Evolutionary conservation across 2,329 filamentous ascomycete genomes (phyloP), one percentile per base, ranked within the genome.

Genomic region (Moelleriella libera): DNA sequence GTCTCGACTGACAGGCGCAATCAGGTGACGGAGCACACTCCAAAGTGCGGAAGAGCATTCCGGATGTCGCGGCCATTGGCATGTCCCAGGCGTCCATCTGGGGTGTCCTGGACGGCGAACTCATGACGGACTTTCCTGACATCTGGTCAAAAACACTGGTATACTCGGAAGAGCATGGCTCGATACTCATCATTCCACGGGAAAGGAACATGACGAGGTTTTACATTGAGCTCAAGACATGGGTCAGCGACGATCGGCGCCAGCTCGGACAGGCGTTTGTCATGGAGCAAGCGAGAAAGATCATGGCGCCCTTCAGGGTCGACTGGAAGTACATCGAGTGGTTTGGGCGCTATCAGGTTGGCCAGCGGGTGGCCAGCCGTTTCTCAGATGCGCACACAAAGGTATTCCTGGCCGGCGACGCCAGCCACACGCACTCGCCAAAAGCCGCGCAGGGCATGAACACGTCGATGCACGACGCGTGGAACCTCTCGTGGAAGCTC

Each of bases 91-190:
- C 69, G 10, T 68, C 71, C 21, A 69, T 76, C 37, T 87, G 83
- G 83, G 83, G 82, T 48, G 82, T 87, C 2, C 65, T 87, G 3
- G 83, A 87, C 58, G 82, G 82, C 54, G 76, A 79, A 58, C 64
- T 86, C 8, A 76, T 82, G 42, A 86, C 82, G 6, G 73, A 85
- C 58, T 86, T 87, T 54, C 83, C 83, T 1, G 82, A 86, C 55
- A 75, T 86, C 45, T 86, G 82, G 81, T 83, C 78, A 60, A 86
- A 86, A 64, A 80, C 81, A 0, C 73, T 83, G 0, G 71, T 85
- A 6, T 81, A 82, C 53, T 82, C 78, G 2, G 76, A 85, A 51
- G 70, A 76, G 49, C 70, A 78, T 43, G 83, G 83, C 3, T 83
- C 82, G 0, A 78, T 86, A 43, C 69, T 87, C n/a, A 82, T 84